Percentiles rank a stretch among this genome's conserved stretches.
phyloP scores from a whole-genome alignment of 2,329 filamentous ascomycete genomes.

The Kalmusia sp. region DNA sequence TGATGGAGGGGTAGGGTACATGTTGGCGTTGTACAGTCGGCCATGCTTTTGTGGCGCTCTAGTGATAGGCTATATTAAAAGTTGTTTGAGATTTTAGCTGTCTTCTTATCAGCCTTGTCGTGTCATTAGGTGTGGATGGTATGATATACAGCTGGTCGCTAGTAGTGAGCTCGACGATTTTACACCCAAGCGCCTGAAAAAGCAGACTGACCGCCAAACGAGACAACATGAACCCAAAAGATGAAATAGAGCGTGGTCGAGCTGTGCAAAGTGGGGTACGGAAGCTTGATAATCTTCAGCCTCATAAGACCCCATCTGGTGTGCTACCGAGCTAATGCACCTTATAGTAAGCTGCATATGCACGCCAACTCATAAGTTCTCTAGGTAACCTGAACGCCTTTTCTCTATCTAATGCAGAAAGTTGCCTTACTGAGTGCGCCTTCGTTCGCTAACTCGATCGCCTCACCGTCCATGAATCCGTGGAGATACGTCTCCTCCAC shows the following conservation, averaged over 20 bases:
- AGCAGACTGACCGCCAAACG: too few species aligned
- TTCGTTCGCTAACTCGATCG: not conserved
- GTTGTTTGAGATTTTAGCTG: too few species aligned
- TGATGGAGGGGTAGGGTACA: not conserved
- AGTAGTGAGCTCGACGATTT: too few species aligned
- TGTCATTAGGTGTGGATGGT: too few species aligned
- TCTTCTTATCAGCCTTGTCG: too few species aligned
- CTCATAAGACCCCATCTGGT: not conserved
- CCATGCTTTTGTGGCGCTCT: too few species aligned
- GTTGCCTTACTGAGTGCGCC: not conserved
- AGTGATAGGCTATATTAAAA: too few species aligned
- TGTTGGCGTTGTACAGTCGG: not conserved
- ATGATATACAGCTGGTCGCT: too few species aligned
- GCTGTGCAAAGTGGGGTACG: too few species aligned
- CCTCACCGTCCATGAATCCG: constrained; percentile 2
- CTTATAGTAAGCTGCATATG: not conserved
- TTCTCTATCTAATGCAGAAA: not conserved
- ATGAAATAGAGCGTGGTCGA: too few species aligned
- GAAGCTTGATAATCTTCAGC: not conserved
- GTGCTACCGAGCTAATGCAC: not conserved
- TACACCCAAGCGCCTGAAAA: too few species aligned
- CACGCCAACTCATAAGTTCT: not conserved
- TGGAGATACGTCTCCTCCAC: constrained; percentile 7
- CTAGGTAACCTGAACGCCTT: not conserved
- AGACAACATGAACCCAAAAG: too few species aligned